Conservation (phyloP, 1,284 basidiomycete species). For the Austroboletus novae-zelandiae region DNA sequence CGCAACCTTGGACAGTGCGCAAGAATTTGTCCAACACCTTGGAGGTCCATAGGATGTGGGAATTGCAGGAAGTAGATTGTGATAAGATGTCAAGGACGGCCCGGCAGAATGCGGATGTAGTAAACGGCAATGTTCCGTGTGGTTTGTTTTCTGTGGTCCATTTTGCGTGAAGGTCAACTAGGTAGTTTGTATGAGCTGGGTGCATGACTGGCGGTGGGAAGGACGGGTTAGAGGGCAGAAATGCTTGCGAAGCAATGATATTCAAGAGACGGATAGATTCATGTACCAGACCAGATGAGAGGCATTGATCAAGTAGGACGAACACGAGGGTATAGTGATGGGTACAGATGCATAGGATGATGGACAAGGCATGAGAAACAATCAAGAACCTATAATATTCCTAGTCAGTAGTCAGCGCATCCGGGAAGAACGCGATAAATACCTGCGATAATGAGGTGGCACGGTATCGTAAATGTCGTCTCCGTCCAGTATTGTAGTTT, state of each 20-base stretch:
- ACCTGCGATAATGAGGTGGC: constrained; percentile 50
- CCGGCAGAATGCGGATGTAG: constrained; percentile 29
- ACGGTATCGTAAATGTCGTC: constrained; percentile 50
- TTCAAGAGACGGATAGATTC: constrained; percentile 46
- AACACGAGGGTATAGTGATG: constrained; percentile 46
- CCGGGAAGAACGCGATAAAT: constrained; percentile 9
- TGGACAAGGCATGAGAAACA: constrained; percentile 48
- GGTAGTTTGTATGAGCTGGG: constrained; percentile 42
- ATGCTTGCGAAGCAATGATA: constrained; percentile 36
- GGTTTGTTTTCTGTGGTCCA: constrained; percentile 26
- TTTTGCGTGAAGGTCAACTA: constrained; percentile 35
- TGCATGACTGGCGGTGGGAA: constrained; percentile 35
- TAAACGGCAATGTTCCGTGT: constrained; percentile 16
- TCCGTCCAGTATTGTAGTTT: constrained; percentile 33
- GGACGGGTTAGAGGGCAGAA: constrained; percentile 21
- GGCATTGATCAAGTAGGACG: constrained; percentile 46
- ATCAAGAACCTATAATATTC: constrained; percentile 41
- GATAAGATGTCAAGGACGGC: constrained; percentile 17
- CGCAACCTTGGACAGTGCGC: constrained; percentile 18
- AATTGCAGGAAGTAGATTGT: constrained; percentile 7
- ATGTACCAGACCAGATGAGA: constrained; percentile 38
- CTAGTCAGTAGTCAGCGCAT: constrained; percentile 5
- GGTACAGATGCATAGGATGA: constrained; percentile 45
- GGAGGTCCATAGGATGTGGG: constrained; percentile 37
- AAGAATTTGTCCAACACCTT: constrained; percentile 38